Conservation (phyloP, 148 eudicot species). For the Vaccinium macrocarpon region DNA sequence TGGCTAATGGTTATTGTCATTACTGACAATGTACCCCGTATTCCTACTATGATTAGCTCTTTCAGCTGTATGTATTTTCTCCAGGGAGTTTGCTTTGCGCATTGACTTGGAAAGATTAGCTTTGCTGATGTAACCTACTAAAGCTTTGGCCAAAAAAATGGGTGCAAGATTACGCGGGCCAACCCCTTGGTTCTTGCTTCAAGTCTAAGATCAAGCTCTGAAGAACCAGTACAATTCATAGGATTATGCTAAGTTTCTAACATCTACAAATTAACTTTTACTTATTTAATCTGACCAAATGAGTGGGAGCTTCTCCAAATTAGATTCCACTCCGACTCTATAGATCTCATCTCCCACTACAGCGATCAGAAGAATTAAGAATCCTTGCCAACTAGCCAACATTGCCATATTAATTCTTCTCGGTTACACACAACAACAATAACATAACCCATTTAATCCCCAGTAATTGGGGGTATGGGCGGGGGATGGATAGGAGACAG, state of each 20-base stretch:
- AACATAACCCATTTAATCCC: too few relatives aligned
- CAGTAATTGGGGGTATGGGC: too few relatives aligned
- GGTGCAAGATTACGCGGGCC: not conserved
- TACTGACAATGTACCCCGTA: not conserved
- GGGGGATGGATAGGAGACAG: too few relatives aligned
- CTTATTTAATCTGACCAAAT: not conserved
- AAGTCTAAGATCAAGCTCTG: not conserved
- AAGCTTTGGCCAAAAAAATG: not conserved
- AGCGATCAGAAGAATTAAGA: not conserved
- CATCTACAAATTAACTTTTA: not conserved
- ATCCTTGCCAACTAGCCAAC: too few relatives aligned
- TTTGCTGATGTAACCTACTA: too few relatives aligned
- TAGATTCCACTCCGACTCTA: not conserved
- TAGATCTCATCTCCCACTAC: constrained; percentile 1
- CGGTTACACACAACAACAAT: too few relatives aligned
- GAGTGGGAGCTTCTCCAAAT: not conserved
- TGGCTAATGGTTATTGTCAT: not conserved
- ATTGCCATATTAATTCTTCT: too few relatives aligned
- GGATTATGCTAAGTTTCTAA: not conserved
- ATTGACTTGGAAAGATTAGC: not conserved
- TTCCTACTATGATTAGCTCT: not conserved
- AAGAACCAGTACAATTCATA: not conserved
- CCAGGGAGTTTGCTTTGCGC: not conserved
- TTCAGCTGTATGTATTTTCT: not conserved
- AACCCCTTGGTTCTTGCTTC: not conserved